These are phyloP conservation scores for Leishmania amazonensis DNA, from an alignment of 208 protist species.

Conservation along the genomic window DNA sequence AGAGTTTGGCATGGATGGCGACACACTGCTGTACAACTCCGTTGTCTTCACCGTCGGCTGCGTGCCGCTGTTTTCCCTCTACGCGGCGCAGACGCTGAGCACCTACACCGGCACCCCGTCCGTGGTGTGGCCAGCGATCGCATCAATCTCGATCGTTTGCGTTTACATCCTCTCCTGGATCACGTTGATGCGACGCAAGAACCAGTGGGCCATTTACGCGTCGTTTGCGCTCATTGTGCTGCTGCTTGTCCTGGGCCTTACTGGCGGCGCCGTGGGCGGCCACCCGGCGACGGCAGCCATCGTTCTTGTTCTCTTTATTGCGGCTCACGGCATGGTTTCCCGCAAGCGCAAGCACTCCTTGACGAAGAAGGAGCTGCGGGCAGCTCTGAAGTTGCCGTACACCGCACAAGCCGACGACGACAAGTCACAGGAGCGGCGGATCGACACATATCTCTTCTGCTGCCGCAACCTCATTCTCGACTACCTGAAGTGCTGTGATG, in stretches of 20 bases:
- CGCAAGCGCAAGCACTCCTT: slow-evolving; percentile 78
- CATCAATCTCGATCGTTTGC: slow-evolving; percentile 54
- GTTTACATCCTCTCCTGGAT: slow-evolving; percentile 79
- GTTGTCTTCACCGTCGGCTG: slow-evolving; percentile 79
- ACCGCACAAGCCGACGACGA: slow-evolving; percentile 38
- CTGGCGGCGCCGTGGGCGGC: slow-evolving; percentile 44
- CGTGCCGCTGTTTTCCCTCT: slow-evolving; percentile 79
- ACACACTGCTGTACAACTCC: slow-evolving; percentile 70
- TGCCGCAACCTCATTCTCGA: slow-evolving; percentile 71
- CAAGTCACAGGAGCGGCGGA: slow-evolving; percentile 23
- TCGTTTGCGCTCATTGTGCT: slow-evolving; percentile 55
- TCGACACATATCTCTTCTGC: slow-evolving; percentile 84
- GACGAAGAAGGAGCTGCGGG: slow-evolving; percentile 53
- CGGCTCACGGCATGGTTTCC: slow-evolving; percentile 70
- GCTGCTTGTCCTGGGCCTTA: slow-evolving; percentile 55
- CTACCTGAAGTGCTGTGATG: slow-evolving; percentile 71
- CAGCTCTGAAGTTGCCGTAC: slow-evolving; percentile 34
- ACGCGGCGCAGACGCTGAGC: slow-evolving; percentile 56
- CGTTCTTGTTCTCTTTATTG: slow-evolving; percentile 63
- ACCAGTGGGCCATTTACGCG: slow-evolving; percentile 70
- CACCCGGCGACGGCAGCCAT: slow-evolving; percentile 35
- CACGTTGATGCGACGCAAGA: slow-evolving; percentile 62
- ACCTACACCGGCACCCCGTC: slow-evolving; percentile 54
- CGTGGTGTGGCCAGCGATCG: slow-evolving; percentile 65
- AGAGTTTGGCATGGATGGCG: slow-evolving; percentile 84